phyloP scores from a whole-genome alignment of 208 protist genomes.

The Spongospora subterranea region DNA sequence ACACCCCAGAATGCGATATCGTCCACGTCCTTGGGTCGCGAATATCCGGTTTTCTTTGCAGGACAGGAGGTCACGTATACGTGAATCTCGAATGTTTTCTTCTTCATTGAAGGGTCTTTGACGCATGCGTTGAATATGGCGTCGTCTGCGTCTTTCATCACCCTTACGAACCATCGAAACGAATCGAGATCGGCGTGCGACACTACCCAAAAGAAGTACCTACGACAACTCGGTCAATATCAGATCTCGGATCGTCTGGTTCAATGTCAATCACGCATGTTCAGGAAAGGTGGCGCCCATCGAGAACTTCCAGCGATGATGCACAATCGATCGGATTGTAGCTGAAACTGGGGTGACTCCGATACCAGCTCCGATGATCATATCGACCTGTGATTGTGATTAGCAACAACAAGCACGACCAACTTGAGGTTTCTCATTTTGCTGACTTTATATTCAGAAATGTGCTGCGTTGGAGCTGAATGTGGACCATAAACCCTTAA shows the following conservation, averaged over 20 bases:
- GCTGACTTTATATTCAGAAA: constrained; percentile 54
- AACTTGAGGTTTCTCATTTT: neutral
- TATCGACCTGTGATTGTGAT: neutral
- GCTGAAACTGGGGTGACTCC: constrained; percentile 41
- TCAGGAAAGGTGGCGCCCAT: constrained; percentile 27
- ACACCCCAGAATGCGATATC: constrained; percentile 38
- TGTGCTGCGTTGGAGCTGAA: constrained; percentile 63
- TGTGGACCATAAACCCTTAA: constrained; percentile 56
- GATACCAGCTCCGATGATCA: constrained; percentile 54
- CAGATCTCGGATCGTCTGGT: neutral
- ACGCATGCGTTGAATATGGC: constrained; percentile 5
- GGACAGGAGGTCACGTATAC: constrained; percentile 30
- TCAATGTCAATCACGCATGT: neutral
- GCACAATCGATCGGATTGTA: constrained; percentile 30
- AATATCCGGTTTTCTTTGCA: neutral
- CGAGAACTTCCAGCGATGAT: constrained; percentile 55
- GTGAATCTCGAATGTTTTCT: constrained; percentile 56
- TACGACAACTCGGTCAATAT: neutral
- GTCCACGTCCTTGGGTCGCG: neutral
- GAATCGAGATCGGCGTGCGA: constrained; percentile 40
- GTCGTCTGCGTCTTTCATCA: constrained; percentile 50
- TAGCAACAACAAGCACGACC: neutral
- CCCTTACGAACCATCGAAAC: constrained; percentile 26
- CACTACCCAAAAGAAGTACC: constrained; percentile 48
- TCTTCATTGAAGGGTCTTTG: constrained; percentile 33